A percentile compares a stretch with the other conserved stretches of the same genome.
Conservation (phyloP, 768 basidiomycete genomes). For the Glaciozyma antarctica region DNA sequence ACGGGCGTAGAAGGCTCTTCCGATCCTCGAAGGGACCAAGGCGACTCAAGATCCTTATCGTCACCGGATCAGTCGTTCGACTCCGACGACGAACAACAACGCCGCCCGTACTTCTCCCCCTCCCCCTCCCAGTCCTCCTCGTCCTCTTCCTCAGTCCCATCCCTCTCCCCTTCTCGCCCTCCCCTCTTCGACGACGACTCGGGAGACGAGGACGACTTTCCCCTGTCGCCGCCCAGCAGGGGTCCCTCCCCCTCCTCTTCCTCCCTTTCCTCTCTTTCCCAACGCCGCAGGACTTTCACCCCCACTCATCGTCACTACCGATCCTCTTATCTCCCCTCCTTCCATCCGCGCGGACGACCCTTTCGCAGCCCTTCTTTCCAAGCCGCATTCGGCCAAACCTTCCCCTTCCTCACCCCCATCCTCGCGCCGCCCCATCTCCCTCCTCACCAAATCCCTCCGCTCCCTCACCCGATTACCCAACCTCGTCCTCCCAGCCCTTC, state of each 20-base stretch:
- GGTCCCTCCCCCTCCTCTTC: not conserved
- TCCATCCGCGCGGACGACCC: not conserved
- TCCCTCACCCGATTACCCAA: constrained; percentile 22
- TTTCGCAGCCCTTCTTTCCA: not conserved
- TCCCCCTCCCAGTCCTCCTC: not conserved
- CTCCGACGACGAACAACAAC: not conserved
- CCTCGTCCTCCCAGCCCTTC: constrained; percentile 11
- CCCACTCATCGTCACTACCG: constrained; percentile 8
- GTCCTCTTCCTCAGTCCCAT: not conserved
- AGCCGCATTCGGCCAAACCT: not conserved
- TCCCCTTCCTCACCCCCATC: not conserved
- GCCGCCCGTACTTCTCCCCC: not conserved
- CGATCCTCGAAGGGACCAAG: too few species aligned
- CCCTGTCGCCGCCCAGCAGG: not conserved
- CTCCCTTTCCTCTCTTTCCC: not conserved
- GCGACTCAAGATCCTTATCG: too few species aligned
- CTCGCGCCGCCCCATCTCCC: not conserved
- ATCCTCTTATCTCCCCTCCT: constrained; percentile 18
- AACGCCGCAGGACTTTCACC: not conserved
- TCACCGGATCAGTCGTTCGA: too few species aligned
- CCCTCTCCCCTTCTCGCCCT: not conserved
- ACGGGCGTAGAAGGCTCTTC: too few species aligned
- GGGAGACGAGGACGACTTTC: not conserved
- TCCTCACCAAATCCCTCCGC: constrained; percentile 24
- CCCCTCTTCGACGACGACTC: constrained; percentile 5